phyloP scores from a whole-genome alignment of 2,329 filamentous ascomycete genomes.

The Pseudopyricularia javanii region DNA sequence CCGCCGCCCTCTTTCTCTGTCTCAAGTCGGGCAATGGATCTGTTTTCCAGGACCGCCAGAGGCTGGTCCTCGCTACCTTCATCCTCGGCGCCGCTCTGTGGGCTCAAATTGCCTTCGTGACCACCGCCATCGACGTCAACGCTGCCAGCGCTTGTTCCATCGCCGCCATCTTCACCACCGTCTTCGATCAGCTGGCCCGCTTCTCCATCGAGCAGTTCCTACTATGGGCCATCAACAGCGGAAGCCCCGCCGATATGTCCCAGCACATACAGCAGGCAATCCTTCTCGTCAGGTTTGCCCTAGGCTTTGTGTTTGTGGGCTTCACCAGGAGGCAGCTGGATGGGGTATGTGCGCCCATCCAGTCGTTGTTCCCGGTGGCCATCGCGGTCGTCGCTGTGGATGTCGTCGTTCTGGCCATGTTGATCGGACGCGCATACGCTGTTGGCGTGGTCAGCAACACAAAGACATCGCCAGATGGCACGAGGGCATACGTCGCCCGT shows the following conservation, averaged over 20 bases:
- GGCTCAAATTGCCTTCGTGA: slow-evolving; percentile 38
- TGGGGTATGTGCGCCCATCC: slow-evolving; percentile 37
- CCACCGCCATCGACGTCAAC: slow-evolving; percentile 31
- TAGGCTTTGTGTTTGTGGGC: slow-evolving; percentile 42
- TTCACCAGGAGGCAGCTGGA: slow-evolving; percentile 39
- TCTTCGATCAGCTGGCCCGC: slow-evolving; percentile 45
- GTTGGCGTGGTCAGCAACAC: slow-evolving; percentile 20
- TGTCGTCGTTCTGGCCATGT: slow-evolving; percentile 26
- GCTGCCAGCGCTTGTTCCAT: slow-evolving; percentile 35
- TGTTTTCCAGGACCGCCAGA: slow-evolving; percentile 44
- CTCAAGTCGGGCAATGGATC: slow-evolving; percentile 30
- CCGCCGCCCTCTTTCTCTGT: slow-evolving; percentile 31
- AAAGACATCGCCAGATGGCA: neutral
- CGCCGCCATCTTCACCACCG: slow-evolving; percentile 35
- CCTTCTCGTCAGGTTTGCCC: slow-evolving; percentile 33
- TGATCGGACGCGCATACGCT: slow-evolving; percentile 26
- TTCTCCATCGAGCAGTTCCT: slow-evolving; percentile 41
- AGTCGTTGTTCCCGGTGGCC: slow-evolving; percentile 29
- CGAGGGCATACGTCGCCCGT: slow-evolving; percentile 12
- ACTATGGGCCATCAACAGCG: slow-evolving; percentile 33
- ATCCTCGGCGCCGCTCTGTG: slow-evolving; percentile 38
- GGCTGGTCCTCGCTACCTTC: slow-evolving; percentile 50
- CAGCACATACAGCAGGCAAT: slow-evolving; percentile 32
- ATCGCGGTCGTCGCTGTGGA: slow-evolving; percentile 32
- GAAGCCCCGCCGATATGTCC: slow-evolving; percentile 17